Conservation (phyloP, 2,329 filamentous ascomycete species). For the Endocalyx cinctus region DNA sequence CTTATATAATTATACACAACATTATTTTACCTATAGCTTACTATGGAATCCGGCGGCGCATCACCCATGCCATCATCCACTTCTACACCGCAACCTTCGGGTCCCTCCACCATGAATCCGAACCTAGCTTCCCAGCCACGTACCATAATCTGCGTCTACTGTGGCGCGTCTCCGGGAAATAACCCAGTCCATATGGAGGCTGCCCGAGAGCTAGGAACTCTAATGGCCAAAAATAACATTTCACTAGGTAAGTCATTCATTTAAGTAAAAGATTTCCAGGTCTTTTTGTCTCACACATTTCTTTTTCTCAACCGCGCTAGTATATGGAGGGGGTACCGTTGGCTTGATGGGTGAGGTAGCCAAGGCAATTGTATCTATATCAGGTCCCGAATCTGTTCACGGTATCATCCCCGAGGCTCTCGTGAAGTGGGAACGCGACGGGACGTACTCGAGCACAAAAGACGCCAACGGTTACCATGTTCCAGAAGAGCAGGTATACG, state of each 20-base stretch:
- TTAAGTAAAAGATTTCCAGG: constrained; percentile 5
- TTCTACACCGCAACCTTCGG: constrained; percentile 25
- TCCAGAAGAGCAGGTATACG: constrained; percentile 65
- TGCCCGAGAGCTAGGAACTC: constrained; percentile 67
- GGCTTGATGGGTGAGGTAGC: constrained; percentile 96
- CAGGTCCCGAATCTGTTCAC: constrained; percentile 77
- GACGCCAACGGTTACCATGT: constrained; percentile 48
- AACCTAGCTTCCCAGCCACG: constrained; percentile 37
- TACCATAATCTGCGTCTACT: constrained; percentile 93
- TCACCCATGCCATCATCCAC: constrained; percentile 30
- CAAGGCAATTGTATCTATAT: constrained; percentile 76
- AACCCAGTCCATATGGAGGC: constrained; percentile 72
- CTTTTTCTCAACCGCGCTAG: constrained; percentile 41
- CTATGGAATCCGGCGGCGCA: constrained; percentile 37
- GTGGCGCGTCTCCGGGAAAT: constrained; percentile 72
- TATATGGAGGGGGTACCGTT: constrained; percentile 92
- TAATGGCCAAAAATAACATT: constrained; percentile 73
- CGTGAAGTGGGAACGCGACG: constrained; percentile 70
- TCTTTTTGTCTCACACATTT: not conserved
- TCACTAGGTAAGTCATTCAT: constrained; percentile 58
- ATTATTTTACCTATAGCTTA: too few relatives aligned
- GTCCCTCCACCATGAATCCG: constrained; percentile 23
- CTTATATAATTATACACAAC: too few relatives aligned
- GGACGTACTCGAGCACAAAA: constrained; percentile 44
- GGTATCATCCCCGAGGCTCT: constrained; percentile 90